Evolutionary conservation across 1,284 basidiomycete species (phyloP).

Genomic region (Cryptococcus floricola): DNA sequence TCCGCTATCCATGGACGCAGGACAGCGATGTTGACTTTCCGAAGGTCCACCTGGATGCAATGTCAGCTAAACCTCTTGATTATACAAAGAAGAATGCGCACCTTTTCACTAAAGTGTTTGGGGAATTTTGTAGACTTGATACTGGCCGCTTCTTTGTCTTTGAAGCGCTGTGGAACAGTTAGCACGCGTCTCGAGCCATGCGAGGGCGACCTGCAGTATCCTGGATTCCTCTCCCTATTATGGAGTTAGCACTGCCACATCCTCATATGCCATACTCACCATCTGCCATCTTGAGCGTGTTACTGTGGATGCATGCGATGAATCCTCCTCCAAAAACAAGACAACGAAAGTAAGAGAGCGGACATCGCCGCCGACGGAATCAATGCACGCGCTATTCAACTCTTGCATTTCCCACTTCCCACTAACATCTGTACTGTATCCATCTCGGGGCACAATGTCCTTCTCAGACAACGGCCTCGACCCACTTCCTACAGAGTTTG

Average conservation of each 20-base stretch:
- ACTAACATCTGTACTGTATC: too few relatives aligned
- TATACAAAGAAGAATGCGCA: conserved; percentile 30
- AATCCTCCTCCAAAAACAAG: too few relatives aligned
- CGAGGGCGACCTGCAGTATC: not conserved
- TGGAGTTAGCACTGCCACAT: not conserved
- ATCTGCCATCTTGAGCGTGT: too few relatives aligned
- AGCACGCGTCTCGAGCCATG: not conserved
- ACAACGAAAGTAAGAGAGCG: too few relatives aligned
- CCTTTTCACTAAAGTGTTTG: conserved; percentile 82
- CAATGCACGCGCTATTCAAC: too few relatives aligned
- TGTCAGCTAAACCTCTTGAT: not conserved
- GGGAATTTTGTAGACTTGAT: conserved; percentile 89
- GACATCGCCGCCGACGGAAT: too few relatives aligned
- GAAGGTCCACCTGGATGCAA: conserved; percentile 73
- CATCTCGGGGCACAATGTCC: not conserved
- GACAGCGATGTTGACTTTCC: conserved; percentile 72
- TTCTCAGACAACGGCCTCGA: conserved; percentile 3
- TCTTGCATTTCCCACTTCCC: too few relatives aligned
- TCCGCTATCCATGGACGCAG: conserved; percentile 92
- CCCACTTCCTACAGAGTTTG: conserved; percentile 16
- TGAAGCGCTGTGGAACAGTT: conserved; percentile 60
- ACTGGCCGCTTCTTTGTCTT: conserved; percentile 87
- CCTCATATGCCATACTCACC: too few relatives aligned
- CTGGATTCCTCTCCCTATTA: too few relatives aligned
- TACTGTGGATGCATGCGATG: too few relatives aligned